phyloP scores from a whole-genome alignment of 2,329 filamentous ascomycete genomes.

The Fusarium humuli region DNA sequence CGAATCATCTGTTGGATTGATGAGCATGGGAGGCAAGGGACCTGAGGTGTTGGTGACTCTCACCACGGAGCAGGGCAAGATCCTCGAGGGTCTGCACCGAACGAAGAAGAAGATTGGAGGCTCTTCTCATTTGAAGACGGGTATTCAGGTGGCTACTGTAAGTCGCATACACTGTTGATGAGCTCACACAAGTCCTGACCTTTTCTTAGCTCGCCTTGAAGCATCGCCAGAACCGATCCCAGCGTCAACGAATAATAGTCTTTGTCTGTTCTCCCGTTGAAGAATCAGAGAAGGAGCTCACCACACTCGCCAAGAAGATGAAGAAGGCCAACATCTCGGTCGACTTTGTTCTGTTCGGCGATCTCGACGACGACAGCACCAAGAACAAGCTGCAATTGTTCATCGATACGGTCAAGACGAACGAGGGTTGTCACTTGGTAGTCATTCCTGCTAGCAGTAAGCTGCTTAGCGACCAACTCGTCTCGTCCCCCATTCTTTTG shows the following conservation, averaged over 20 bases:
- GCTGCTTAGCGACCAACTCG: constrained; percentile 90
- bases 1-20: constrained; percentile 95
- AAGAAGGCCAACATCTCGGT: constrained; percentile 97
- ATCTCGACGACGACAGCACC: constrained; percentile 88
- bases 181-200: constrained; percentile 32
- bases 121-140: constrained; percentile 87
- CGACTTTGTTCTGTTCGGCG: constrained; percentile 95
- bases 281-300: constrained; percentile 88
- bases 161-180: constrained; percentile 50
- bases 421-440: constrained; percentile 90
- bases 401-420: constrained; percentile 91
- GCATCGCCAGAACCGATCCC: constrained; percentile 97
- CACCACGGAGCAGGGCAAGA: constrained; percentile 95
- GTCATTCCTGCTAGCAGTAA: constrained; percentile 91
- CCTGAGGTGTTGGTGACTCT: constrained; percentile 96
- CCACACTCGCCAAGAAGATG: constrained; percentile 95
- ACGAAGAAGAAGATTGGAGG: constrained; percentile 93
- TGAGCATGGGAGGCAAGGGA: constrained; percentile 99
- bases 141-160: constrained; percentile 95
- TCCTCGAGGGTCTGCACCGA: constrained; percentile 89
- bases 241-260: constrained; percentile 95
- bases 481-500: constrained; percentile 88
- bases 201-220: constrained; percentile 85
- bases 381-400: constrained; percentile 94
- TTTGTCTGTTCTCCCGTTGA: constrained; percentile 94